Base-by-base conservation (phyloP, 345 rosid species). In the Lepidium aucheri region DNA sequence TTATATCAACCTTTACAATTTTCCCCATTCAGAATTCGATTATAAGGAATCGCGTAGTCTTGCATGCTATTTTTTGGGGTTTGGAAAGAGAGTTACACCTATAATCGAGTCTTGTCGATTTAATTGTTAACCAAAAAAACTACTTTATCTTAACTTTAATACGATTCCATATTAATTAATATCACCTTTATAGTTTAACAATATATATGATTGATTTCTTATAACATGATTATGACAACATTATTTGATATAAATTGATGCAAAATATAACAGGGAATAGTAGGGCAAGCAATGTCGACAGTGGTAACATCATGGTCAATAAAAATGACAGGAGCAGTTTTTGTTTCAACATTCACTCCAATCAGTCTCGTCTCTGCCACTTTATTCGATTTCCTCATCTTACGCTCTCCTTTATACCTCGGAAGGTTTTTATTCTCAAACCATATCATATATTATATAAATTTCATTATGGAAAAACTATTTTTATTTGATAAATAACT, bases 271-370 rank as follows among this genome's bases (percentile, higher is more conserved):
- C 50, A 81, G 82, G 85, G 85, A 52, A 59, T 76, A 33, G 78
- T 81, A 22, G 85, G 82, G 13, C 78, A 76, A 16, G 85, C 80
- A 2, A 38, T 81, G 75, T 76, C 80, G 54, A 76, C 70, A 39
- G 80, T 78, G 53, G 76, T 74, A 11, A 63, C 78, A 68, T 58
- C 82, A 28, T 81, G 85, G 85, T 75, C 80, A 14, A 73, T 81
- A 8, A 70, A 78, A 61, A 67, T 45, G 64, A 78, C 75, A 17
- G 82, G 82, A 40, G 82, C 85, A 7, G 75, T 81, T 0, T 78
- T 78, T 70, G 80, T 81, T 12, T 67, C 82, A 43, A 76, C 82
- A 43, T 81, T 81, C 63, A 76, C 60, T 38, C 82, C 85, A 12
- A 66, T 81, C 2, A 65, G 63, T 43, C 60, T 74, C 4, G 72